Evolutionary conservation across 805 yeast genomes (phyloP), one percentile per base, ranked within the genome.

Genomic region (Priceomyces castillae): DNA sequence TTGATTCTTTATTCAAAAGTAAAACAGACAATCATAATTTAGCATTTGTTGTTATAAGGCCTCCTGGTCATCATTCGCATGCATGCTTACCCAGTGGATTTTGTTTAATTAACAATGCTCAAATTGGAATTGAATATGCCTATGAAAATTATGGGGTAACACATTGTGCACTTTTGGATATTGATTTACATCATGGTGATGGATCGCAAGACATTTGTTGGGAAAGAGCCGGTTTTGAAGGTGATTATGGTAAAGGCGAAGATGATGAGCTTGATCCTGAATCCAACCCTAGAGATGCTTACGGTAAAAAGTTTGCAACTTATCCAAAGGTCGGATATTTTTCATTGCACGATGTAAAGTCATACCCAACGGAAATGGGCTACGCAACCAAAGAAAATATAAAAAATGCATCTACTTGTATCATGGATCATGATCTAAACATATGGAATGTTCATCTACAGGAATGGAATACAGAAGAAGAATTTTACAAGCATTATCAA

Each of bases 51-150:
- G 80, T 81, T 1, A 77, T 86, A 34, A 69, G 94, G 39, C 94
- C 94, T 1, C 94, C 95, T 1, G 96, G 96, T 3, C 95, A 87
- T 58, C 96, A 87, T 61, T 82, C 89, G 18, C 94, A 86, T 54
- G 84, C 89, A 0, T 80, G 84, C 44, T 75, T 80, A n/a, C 95
- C 95, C 0, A 81, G 90, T 18, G 96, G 96, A 2, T 87, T 87
- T 57, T 87, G 95, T 59, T 62, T 88, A 37, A 69, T 87, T 41
- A 87, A 87, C 64, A 87, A 87, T 55, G 95, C 84, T 0, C 95
- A 87, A 46, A 79, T 88, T 26, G 88, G 85, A 2, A 80, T 85
- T 19, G 90, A 86, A 54, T 87, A 87, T 56, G 95, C 95, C 0
- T 74, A 71, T 42, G 76, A 69, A 34, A 59, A 69, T 6, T 78